Evolutionary conservation across 352 stramenopile genomes (phyloP), one percentile per base, ranked within the genome.

Genomic region (Phytophthora sp.): DNA sequence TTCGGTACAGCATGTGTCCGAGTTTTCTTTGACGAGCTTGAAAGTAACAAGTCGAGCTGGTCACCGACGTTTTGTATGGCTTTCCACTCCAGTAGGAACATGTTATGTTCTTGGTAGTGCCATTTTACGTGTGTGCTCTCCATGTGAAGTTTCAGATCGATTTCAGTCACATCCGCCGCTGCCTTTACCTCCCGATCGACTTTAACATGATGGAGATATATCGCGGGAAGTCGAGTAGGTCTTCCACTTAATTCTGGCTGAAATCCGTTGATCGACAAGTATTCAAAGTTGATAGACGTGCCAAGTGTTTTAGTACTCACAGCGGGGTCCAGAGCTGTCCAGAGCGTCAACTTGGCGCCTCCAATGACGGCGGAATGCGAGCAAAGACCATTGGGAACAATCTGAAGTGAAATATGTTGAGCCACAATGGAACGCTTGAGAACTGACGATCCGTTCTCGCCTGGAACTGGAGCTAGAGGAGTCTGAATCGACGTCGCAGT

Each of bases 11-110:
- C 1, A 11, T 75, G 4, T n/a, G 49, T 5, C n/a, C 39, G 44
- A 20, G 39, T 54, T 61, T 53, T 69, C 51, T 64, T 69, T 13
- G 66, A 66, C 26, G 57, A 65, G 18, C 52, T 70, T 15, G 56
- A 57, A 1, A 88, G 4, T 70, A 88, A 80, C 7, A 57, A 21
- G 13, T 79, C 64, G 2, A 85, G 26, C 18, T 74, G 75, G 49
- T 85, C 69, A 0, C 84, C 24, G 1, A 82, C 63, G 7, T 44
- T 65, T 27, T 73, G 42, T 4, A 80, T 68, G 0, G 52, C 57
- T 13, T 35, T 23, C 30, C 71, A 69, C 29, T 88, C 73, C 6
- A 55, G 36, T 16, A 84, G 30, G 35, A 84, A 82, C 0, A 33
- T 26, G 8, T 57, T 63, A 44, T 84, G 76, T 13, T 62, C 46